phyloP scores from a whole-genome alignment of 768 basidiomycete genomes.

The Suillus decipiens region DNA sequence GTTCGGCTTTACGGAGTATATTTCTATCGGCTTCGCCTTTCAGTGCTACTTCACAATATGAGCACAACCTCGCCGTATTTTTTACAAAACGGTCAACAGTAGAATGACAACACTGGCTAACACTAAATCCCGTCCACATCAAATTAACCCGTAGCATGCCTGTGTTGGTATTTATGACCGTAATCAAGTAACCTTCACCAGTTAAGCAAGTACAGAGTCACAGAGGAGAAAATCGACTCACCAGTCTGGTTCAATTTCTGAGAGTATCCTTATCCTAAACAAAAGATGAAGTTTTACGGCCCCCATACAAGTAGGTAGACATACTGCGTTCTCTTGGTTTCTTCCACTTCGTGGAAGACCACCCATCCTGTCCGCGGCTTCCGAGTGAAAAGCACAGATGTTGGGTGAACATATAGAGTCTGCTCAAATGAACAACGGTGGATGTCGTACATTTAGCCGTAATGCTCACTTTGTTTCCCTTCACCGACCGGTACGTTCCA shows the following conservation, averaged over 20 bases:
- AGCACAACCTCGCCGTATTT: neutral
- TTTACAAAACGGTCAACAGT: neutral
- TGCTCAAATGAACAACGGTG: constrained; percentile 31
- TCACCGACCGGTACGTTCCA: constrained; percentile 88
- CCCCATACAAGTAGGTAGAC: constrained; percentile 25
- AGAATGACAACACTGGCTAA: neutral
- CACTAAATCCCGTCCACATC: neutral
- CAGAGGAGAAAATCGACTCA: constrained; percentile 28
- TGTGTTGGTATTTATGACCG: constrained; percentile 48
- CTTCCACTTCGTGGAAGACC: constrained; percentile 93
- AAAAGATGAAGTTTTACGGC: constrained; percentile 16
- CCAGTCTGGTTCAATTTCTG: constrained; percentile 97
- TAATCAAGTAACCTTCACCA: constrained; percentile 47
- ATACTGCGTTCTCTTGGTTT: constrained; percentile 92
- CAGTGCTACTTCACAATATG: neutral
- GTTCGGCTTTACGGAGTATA: too few species aligned
- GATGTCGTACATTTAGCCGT: neutral
- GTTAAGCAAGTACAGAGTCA: constrained; percentile 10
- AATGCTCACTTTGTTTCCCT: constrained; percentile 73
- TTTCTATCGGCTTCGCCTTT: neutral
- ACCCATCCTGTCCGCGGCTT: constrained; percentile 93
- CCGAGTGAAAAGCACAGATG: constrained; percentile 90
- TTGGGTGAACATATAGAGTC: constrained; percentile 90
- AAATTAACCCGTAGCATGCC: constrained; percentile 14
- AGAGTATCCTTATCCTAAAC: constrained; percentile 83